These are phyloP conservation scores for Dichomitus squalens DNA, from an alignment of 1,284 basidiomycete species.

Conservation along the genomic window DNA sequence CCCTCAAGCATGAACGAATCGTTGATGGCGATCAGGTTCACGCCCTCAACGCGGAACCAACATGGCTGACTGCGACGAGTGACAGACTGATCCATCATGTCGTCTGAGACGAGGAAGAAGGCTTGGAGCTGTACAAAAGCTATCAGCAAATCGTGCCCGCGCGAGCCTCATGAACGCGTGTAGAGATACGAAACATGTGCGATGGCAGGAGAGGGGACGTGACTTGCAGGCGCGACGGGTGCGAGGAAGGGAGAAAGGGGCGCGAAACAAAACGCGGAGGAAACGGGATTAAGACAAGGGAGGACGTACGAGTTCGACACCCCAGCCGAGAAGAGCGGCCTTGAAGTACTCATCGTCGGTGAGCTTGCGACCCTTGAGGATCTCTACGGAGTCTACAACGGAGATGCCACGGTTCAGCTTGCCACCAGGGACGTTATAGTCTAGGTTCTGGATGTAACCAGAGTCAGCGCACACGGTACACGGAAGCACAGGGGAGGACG, in stretches of 20 bases:
- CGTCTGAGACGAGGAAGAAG: constrained; percentile 97
- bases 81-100: constrained; percentile 96
- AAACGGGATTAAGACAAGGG: neutral
- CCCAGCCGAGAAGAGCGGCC: constrained; percentile 94
- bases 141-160: neutral
- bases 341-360: constrained; percentile 87
- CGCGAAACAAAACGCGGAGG: neutral
- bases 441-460: constrained; percentile 77
- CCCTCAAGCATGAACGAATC: constrained; percentile 97
- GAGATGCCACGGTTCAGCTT: constrained; percentile 97
- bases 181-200: constrained; percentile 78
- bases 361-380: constrained; percentile 73
- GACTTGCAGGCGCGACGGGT: no score
- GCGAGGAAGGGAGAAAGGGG: neutral
- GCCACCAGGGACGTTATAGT: constrained; percentile 95
- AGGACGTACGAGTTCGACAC: constrained; percentile 84
- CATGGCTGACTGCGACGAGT: constrained; percentile 97
- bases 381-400: constrained; percentile 92
- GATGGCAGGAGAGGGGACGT: constrained; percentile 31
- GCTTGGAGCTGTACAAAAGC: constrained; percentile 79
- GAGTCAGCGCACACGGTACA: neutral
- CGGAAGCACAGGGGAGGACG: constrained; percentile 25
- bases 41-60: constrained; percentile 83
- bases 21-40: constrained; percentile 95
- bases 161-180: neutral